Conservation (phyloP, 2,329 filamentous ascomycete genomes). For the Hyphodiscus sp. region DNA sequence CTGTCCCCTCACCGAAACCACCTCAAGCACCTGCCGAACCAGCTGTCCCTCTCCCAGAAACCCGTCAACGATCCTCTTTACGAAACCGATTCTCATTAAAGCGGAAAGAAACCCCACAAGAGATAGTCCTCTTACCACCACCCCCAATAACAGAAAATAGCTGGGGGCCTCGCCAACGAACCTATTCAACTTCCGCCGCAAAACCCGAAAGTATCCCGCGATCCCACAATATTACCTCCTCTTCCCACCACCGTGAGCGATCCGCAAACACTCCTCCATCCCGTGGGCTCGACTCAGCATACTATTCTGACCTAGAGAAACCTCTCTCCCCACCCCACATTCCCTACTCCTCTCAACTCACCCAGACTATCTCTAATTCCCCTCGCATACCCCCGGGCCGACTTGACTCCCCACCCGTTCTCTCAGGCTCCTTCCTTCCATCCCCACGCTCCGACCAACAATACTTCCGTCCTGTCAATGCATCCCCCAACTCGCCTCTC, state of each 20-base stretch:
- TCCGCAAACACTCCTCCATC: slow-evolving; percentile 20
- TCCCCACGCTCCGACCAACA: slow-evolving; percentile 46
- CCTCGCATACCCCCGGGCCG: slow-evolving; percentile 3
- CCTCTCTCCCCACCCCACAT: slow-evolving; percentile 12
- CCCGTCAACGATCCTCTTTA: slow-evolving; percentile 19
- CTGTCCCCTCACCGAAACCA: slow-evolving; percentile 15
- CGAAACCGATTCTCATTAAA: slow-evolving; percentile 27
- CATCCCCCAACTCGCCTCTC: slow-evolving; percentile 56
- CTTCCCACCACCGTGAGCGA: slow-evolving; percentile 6
- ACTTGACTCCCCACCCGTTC: slow-evolving; percentile 6
- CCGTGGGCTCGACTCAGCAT: slow-evolving; percentile 29
- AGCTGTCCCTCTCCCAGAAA: slow-evolving; percentile 16
- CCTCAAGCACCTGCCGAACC: slow-evolving; percentile 2
- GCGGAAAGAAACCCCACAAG: slow-evolving; percentile 18
- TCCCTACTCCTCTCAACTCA: slow-evolving; percentile 8
- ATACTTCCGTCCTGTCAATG: slow-evolving; percentile 55
- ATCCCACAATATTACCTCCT: background rate
- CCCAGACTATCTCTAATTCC: slow-evolving; percentile 1
- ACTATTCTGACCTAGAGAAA: slow-evolving; percentile 29
- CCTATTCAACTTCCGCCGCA: slow-evolving; percentile 2
- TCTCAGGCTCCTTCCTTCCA: slow-evolving; percentile 16
- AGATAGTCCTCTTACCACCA: slow-evolving; percentile 11
- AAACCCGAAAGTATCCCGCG: background rate
- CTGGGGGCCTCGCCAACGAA: slow-evolving; percentile 15
- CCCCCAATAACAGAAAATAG: slow-evolving; percentile 7